Evolutionary conservation across 2,329 filamentous ascomycete species (phyloP).

Genomic region (Aureobasidium subglaciale): DNA sequence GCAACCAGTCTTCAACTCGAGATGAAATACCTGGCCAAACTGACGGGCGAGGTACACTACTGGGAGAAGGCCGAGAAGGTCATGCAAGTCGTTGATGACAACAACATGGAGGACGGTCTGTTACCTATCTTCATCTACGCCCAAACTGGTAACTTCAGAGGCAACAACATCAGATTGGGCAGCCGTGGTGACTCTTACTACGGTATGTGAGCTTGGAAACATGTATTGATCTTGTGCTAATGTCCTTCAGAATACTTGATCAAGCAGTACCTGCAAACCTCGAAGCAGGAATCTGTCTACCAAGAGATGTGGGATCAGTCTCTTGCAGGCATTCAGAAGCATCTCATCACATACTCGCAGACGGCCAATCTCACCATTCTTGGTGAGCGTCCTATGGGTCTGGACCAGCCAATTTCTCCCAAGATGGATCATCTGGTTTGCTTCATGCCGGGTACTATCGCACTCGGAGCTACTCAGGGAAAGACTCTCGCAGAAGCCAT

Average conservation of each 20-base stretch:
- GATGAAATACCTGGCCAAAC: slow-evolving; percentile 91
- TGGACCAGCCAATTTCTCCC: slow-evolving; percentile 59
- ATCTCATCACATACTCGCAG: slow-evolving; percentile 83
- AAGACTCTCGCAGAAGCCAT: slow-evolving; percentile 67
- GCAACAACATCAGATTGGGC: slow-evolving; percentile 80
- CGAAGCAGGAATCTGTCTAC: slow-evolving; percentile 77
- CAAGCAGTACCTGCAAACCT: slow-evolving; percentile 96
- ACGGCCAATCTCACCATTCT: slow-evolving; percentile 79
- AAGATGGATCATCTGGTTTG: slow-evolving; percentile 99
- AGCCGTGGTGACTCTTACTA: slow-evolving; percentile 97
- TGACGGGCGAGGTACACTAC: slow-evolving; percentile 86
- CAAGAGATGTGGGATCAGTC: slow-evolving; percentile 89
- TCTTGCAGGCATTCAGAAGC: slow-evolving; percentile 76
- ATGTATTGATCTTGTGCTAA: background rate
- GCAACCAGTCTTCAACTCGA: slow-evolving; percentile 88
- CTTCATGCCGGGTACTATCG: slow-evolving; percentile 95
- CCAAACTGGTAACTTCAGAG: slow-evolving; percentile 68
- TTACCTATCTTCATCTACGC: slow-evolving; percentile 88
- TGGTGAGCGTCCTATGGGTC: slow-evolving; percentile 72
- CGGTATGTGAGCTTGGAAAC: slow-evolving; percentile 32
- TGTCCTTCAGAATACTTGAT: slow-evolving; percentile 73
- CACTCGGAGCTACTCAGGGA: slow-evolving; percentile 76
- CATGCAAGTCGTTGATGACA: slow-evolving; percentile 83
- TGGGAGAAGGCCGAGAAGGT: slow-evolving; percentile 90
- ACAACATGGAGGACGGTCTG: slow-evolving; percentile 70